phyloP scores from a whole-genome alignment of 1,284 basidiomycete species.

The Melampsora americana region DNA sequence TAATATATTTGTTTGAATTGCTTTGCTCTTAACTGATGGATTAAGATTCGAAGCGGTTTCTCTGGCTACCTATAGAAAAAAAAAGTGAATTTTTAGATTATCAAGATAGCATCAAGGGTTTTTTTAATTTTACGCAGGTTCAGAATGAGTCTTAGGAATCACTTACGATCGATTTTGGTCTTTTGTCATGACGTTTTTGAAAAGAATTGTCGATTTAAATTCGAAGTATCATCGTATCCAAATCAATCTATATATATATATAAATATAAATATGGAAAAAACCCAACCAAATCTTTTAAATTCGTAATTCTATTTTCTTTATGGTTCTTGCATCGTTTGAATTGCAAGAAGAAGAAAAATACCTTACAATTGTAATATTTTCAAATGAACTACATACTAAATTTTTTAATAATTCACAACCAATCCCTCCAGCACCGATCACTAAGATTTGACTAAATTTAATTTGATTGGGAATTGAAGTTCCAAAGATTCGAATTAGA shows the following conservation, averaged over 20 bases:
- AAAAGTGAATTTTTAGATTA: not conserved
- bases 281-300: not conserved
- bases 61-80: slow-evolving; percentile 67
- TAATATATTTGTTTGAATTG: slow-evolving; percentile 93
- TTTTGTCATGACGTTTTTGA: slow-evolving; percentile 93
- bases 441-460: slow-evolving; percentile 69
- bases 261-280: no score
- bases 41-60: slow-evolving; percentile 87
- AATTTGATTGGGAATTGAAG: slow-evolving; percentile 17
- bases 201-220: slow-evolving; percentile 98
- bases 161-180: slow-evolving; percentile 80
- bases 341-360: not conserved
- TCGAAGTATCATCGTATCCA: slow-evolving; percentile 98
- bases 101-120: no score
- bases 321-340: no score
- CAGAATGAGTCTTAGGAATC: slow-evolving; percentile 13
- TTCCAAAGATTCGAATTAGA: slow-evolving; percentile 11
- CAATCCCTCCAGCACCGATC: slow-evolving; percentile 93
- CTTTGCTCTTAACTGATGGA: slow-evolving; percentile 78
- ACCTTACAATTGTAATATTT: slow-evolving; percentile 67
- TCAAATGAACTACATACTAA: slow-evolving; percentile 88
- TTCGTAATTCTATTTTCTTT: no score
- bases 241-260: no score
- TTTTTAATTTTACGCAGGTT: no score
- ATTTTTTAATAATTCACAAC: slow-evolving; percentile 96